Evolutionary conservation across 352 stramenopile species (phyloP).

Genomic region (Chrysophaeum taylorii): DNA sequence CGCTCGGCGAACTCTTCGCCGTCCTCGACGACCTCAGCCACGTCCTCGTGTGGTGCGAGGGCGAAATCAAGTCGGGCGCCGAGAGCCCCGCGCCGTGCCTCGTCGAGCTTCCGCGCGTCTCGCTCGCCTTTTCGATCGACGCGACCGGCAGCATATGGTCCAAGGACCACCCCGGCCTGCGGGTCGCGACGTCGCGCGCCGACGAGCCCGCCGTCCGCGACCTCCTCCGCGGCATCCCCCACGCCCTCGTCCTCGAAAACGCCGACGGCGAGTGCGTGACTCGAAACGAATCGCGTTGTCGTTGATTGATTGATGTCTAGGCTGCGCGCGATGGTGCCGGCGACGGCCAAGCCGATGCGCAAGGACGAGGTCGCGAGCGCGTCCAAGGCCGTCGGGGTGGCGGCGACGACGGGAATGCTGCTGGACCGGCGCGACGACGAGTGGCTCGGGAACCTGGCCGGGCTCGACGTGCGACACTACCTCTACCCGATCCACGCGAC

Average conservation of each 20-base stretch:
- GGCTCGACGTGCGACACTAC: conserved; percentile 75
- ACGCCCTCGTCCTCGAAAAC: conserved; percentile 69
- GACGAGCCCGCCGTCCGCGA: conserved; percentile 51
- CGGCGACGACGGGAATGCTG: conserved; percentile 32
- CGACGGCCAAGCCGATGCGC: conserved; percentile 17
- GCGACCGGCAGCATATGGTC: conserved; percentile 50
- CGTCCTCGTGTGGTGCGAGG: conserved; percentile 86
- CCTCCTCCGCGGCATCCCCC: conserved; percentile 54
- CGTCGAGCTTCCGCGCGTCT: conserved; percentile 91
- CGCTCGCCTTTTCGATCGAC: conserved; percentile 71
- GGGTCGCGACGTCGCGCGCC: conserved; percentile 51
- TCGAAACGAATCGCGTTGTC: too few relatives aligned
- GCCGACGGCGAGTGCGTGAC: too few relatives aligned
- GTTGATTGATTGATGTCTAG: neutral
- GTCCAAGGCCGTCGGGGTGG: neutral
- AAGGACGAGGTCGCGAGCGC: neutral
- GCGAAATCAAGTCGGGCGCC: conserved; percentile 35
- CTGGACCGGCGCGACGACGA: conserved; percentile 64
- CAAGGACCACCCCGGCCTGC: conserved; percentile 66
- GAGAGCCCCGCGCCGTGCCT: conserved; percentile 65
- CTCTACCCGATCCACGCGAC: conserved; percentile 95
- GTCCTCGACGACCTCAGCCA: conserved; percentile 91
- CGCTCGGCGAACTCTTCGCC: conserved; percentile 73
- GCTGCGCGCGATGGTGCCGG: conserved; percentile 16
- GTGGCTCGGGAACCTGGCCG: conserved; percentile 68